Conservation (phyloP, 495 filamentous ascomycete genomes). For the Aspergillus nidulans region DNA sequence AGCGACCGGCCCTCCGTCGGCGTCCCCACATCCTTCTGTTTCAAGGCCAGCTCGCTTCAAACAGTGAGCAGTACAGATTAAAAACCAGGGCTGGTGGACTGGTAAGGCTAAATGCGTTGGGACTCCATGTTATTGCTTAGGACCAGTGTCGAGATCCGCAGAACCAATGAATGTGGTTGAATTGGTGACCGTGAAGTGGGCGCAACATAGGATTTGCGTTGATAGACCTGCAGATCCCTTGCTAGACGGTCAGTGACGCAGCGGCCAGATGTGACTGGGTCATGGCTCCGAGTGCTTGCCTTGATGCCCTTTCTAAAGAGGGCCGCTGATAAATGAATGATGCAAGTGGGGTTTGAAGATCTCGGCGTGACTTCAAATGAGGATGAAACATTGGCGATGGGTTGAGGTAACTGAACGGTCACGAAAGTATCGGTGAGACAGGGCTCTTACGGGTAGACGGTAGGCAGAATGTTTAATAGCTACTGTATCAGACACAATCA, state of each 20-base stretch:
- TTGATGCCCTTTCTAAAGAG: neutral
- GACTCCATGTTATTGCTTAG: neutral
- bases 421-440: neutral
- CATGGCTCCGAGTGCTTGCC: neutral
- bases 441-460: neutral
- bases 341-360: neutral
- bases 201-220: neutral
- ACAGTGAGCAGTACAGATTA: neutral
- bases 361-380: slow-evolving; percentile 2
- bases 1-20: slow-evolving; percentile 3
- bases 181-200: slow-evolving; percentile 3
- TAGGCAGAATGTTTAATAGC: neutral
- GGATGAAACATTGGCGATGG: neutral
- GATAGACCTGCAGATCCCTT: slow-evolving; percentile 5
- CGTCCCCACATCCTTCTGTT: slow-evolving; percentile 5
- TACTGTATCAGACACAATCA: neutral
- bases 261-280: neutral
- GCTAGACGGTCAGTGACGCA: neutral
- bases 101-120: neutral
- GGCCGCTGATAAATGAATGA: too few species aligned
- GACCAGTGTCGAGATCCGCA: neutral
- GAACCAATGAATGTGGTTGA: neutral
- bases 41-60: neutral
- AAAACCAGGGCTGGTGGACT: neutral
- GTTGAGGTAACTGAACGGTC: neutral